Evolutionary conservation across 177 flowering plant species (phyloP).

Genomic region (Vitis hybrid): DNA sequence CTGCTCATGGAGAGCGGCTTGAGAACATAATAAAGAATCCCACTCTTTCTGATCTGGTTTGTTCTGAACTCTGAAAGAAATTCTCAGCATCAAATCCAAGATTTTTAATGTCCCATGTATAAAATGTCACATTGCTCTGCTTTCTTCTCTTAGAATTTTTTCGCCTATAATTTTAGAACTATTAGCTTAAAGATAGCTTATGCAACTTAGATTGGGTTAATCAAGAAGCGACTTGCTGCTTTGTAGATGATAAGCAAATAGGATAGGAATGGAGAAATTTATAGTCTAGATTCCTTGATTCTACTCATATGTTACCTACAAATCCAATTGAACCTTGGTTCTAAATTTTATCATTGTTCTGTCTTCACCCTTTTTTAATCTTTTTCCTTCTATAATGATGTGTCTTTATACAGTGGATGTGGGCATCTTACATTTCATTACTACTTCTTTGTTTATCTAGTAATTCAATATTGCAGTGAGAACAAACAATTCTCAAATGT

Average conservation of each 20-base stretch:
- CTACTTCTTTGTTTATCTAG: too few species aligned
- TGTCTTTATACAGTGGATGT: too few species aligned
- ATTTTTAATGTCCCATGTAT: not conserved
- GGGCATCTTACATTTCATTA: too few species aligned
- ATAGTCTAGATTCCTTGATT: not conserved
- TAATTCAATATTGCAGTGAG: too few species aligned
- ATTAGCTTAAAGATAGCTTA: not conserved
- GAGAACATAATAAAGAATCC: slow-evolving; percentile 70
- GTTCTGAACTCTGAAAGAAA: slow-evolving; percentile 14
- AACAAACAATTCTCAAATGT: too few species aligned
- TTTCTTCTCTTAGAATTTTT: not conserved
- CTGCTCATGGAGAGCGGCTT: slow-evolving; percentile 68
- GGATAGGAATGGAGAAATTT: not conserved
- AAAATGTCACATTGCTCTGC: not conserved
- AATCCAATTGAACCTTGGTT: not conserved
- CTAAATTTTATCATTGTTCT: not conserved
- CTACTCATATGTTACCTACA: not conserved
- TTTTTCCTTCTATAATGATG: too few species aligned
- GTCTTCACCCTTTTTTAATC: not conserved
- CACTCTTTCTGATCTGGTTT: slow-evolving; percentile 59
- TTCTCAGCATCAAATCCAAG: not conserved
- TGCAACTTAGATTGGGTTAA: not conserved
- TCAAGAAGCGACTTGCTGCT: not conserved
- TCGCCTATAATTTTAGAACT: not conserved
- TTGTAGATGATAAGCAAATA: not conserved